These are phyloP conservation scores for Globisporangium carolinianum DNA, from an alignment of 352 stramenopile genomes.

Conservation along the genomic window DNA sequence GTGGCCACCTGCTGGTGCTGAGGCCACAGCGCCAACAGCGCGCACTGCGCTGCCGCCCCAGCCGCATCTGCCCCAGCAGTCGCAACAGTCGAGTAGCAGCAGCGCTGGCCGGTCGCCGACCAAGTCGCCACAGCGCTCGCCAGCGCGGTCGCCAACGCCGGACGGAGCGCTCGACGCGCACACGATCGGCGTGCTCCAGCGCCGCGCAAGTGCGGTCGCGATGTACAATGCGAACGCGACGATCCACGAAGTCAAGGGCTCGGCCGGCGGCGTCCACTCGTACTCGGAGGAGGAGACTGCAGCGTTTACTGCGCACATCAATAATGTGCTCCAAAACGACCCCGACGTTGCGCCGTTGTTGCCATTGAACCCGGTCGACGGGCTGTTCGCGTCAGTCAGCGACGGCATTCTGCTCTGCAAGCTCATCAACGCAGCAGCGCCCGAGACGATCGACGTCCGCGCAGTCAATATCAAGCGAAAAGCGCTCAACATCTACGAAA, in stretches of 20 bases:
- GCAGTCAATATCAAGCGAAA: constrained; percentile 83
- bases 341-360: constrained; percentile 52
- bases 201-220: constrained; percentile 46
- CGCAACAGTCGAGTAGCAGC: no score
- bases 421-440: constrained; percentile 87
- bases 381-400: constrained; percentile 74
- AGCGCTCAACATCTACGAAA: constrained; percentile 80
- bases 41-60: constrained; percentile 6
- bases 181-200: constrained; percentile 51
- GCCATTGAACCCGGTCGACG: constrained; percentile 72
- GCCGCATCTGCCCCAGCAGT: background rate
- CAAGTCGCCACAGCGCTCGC: constrained; percentile 18
- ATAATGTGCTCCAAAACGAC: constrained; percentile 78
- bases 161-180: constrained; percentile 28
- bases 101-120: constrained; percentile 17
- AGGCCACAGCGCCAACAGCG: background rate
- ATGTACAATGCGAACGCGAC: constrained; percentile 56
- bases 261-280: constrained; percentile 71
- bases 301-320: constrained; percentile 91
- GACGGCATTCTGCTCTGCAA: constrained; percentile 90
- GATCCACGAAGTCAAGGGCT: constrained; percentile 78
- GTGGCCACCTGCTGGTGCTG: constrained; percentile 32
- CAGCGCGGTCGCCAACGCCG: constrained; percentile 12
- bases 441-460: constrained; percentile 89
- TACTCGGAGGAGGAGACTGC: constrained; percentile 88